phyloP scores from a whole-genome alignment of 345 rosid species.

The thale cress (Arabidopsis thaliana) region TAIR10.1 NC_003076.8:19304501-19305000 shows the following conservation, averaged over 20 bases:
- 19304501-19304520: constrained; percentile 5
- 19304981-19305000: neutral
- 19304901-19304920: neutral
- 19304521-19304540: constrained; percentile 52
- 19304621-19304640: constrained; percentile 20
- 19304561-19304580: constrained; percentile 35
- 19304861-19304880: constrained; percentile 31
- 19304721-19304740: too few relatives aligned
- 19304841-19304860: constrained; percentile 40
- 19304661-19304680: constrained; percentile 39
- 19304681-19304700: constrained; percentile 31
- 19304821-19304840: constrained; percentile 38
- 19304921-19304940: neutral
- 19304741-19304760: constrained; percentile 31
- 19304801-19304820: neutral
- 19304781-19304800: neutral
- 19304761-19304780: neutral
- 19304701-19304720: neutral
- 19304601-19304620: constrained; percentile 39
- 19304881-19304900: constrained; percentile 29
- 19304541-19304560: constrained; percentile 34
- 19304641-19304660: constrained; percentile 65
- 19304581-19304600: constrained; percentile 18
- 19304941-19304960: constrained; percentile 18
- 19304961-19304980: neutral